Evolutionary conservation across 1,284 basidiomycete genomes (phyloP).

Genomic region (Microbotryomycetes sp.): DNA sequence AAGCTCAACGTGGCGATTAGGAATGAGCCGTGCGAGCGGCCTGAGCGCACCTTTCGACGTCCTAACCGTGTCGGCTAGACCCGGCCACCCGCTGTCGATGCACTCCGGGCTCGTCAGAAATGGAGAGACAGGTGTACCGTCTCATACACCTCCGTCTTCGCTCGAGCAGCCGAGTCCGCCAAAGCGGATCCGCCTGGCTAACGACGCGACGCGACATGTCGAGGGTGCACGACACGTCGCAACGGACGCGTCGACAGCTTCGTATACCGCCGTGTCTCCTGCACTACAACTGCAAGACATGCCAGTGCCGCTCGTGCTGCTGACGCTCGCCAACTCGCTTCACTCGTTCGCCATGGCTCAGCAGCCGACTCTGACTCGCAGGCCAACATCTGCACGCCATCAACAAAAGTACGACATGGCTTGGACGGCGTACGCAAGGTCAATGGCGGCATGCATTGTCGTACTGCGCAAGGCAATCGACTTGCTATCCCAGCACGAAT

Average conservation of each 20-base stretch:
- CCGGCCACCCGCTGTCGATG: no score
- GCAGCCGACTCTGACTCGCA: constrained; percentile 8
- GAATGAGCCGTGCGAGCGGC: no score
- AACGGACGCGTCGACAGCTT: neutral
- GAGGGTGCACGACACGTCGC: neutral
- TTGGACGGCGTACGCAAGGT: constrained; percentile 2
- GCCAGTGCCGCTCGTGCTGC: constrained; percentile 1
- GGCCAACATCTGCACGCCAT: constrained; percentile 3
- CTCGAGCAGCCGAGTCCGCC: neutral
- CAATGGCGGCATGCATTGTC: neutral
- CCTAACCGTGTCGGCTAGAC: no score
- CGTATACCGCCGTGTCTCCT: neutral
- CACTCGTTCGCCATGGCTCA: neutral
- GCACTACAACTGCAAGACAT: neutral
- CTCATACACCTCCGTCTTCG: neutral
- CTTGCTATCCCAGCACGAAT: constrained; percentile 1
- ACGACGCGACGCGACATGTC: neutral
- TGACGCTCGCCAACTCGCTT: constrained; percentile 11
- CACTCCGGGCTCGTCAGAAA: no score
- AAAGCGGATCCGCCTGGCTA: neutral
- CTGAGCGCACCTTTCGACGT: no score
- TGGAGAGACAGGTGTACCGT: constrained; percentile 3
- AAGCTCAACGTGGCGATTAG: no score
- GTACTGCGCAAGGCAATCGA: constrained; percentile 1
- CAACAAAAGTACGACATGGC: constrained; percentile 3